A percentile compares a stretch with the other conserved stretches of the same genome.
Conservation (phyloP, 2,329 filamentous ascomycete species). For the Mycocentrospora acerina region DNA sequence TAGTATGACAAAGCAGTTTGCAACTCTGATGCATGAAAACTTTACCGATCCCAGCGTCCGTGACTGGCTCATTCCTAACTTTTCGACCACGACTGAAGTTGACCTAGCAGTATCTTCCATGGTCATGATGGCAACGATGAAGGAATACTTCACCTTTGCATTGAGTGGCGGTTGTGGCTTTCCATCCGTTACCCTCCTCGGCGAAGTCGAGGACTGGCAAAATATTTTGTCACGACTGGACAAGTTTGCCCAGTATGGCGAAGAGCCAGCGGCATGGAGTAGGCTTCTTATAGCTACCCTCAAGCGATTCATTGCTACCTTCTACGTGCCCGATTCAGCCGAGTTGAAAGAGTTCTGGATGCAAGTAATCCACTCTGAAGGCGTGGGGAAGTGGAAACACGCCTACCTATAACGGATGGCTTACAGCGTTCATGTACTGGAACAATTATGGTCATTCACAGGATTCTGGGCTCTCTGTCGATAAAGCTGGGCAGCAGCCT, state of each 20-base stretch:
- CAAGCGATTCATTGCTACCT: slow-evolving; percentile 48
- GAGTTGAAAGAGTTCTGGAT: slow-evolving; percentile 48
- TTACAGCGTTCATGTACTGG: slow-evolving; percentile 17
- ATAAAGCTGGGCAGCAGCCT: too few species aligned
- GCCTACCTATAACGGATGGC: slow-evolving; percentile 10
- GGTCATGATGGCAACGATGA: slow-evolving; percentile 55
- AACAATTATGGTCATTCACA: slow-evolving; percentile 1
- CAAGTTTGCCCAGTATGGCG: slow-evolving; percentile 47
- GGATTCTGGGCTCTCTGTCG: too few species aligned
- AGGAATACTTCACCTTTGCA: slow-evolving; percentile 51
- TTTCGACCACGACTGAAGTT: slow-evolving; percentile 51
- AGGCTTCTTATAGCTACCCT: slow-evolving; percentile 49
- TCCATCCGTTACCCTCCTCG: slow-evolving; percentile 55
- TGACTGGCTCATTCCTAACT: slow-evolving; percentile 55
- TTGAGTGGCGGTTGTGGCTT: slow-evolving; percentile 47
- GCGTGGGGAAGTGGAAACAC: not conserved
- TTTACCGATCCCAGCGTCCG: slow-evolving; percentile 46
- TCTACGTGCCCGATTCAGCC: slow-evolving; percentile 39
- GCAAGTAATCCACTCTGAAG: slow-evolving; percentile 23
- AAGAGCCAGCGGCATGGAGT: slow-evolving; percentile 45
- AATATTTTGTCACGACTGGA: slow-evolving; percentile 47
- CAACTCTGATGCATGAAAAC: slow-evolving; percentile 43
- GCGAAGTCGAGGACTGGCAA: slow-evolving; percentile 51
- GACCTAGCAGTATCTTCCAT: slow-evolving; percentile 50
- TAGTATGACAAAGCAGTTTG: slow-evolving; percentile 41